These are phyloP conservation scores for Aspergillus bridgeri DNA, from an alignment of 495 filamentous ascomycete species.

Conservation along the genomic window DNA sequence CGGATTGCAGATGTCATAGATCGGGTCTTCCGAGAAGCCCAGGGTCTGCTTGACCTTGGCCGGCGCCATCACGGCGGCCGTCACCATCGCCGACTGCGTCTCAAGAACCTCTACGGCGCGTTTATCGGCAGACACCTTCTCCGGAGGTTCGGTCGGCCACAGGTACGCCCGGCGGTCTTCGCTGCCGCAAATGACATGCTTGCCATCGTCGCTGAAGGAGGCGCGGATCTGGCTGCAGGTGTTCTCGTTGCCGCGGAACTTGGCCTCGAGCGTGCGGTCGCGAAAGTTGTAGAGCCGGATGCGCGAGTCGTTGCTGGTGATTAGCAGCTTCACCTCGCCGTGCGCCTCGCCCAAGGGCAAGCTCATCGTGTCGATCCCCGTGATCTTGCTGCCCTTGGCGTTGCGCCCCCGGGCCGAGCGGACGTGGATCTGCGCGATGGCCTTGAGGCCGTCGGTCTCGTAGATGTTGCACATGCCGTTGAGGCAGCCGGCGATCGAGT, in stretches of 20 bases:
- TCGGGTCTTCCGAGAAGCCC: slow-evolving; percentile 77
- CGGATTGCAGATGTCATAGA: slow-evolving; percentile 96
- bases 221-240: slow-evolving; percentile 89
- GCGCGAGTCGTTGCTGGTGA: slow-evolving; percentile 94
- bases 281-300: slow-evolving; percentile 86
- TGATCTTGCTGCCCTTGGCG: slow-evolving; percentile 96
- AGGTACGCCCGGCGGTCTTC: slow-evolving; percentile 89
- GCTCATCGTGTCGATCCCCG: slow-evolving; percentile 78
- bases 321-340: slow-evolving; percentile 76
- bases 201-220: slow-evolving; percentile 80
- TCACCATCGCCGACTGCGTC: slow-evolving; percentile 84
- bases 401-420: slow-evolving; percentile 87
- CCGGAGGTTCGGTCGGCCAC: slow-evolving; percentile 65
- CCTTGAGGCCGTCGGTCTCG: slow-evolving; percentile 88
- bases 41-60: slow-evolving; percentile 72
- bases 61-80: slow-evolving; percentile 81
- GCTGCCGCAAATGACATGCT: slow-evolving; percentile 88
- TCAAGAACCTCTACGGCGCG: slow-evolving; percentile 82
- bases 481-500: slow-evolving; percentile 83
- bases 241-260: slow-evolving; percentile 92
- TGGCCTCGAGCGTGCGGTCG: slow-evolving; percentile 79
- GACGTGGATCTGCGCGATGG: slow-evolving; percentile 81
- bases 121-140: slow-evolving; percentile 69
- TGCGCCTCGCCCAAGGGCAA: slow-evolving; percentile 58
- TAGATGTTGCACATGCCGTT: slow-evolving; percentile 88